A percentile compares a stretch with the other conserved stretches of the same genome.
Conservation (phyloP, 148 eudicot genomes). For the Pharnaceum exiguum region DNA sequence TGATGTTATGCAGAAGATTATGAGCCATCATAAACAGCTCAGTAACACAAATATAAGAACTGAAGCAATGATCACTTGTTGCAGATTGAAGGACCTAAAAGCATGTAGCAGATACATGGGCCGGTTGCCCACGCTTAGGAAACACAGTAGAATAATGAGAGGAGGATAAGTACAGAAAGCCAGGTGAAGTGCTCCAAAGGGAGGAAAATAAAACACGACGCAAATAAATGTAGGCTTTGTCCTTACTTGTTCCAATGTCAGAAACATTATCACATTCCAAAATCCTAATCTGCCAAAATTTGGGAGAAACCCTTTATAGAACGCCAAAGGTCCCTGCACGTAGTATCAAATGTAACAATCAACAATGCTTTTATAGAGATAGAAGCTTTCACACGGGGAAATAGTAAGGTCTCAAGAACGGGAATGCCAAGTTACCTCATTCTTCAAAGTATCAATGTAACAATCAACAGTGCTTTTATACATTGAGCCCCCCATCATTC, state of each 20-base stretch:
- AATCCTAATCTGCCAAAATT: conserved; percentile 81
- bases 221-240: not conserved
- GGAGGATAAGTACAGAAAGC: not conserved
- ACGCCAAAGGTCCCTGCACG: conserved; percentile 78
- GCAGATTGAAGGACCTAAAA: too few species aligned
- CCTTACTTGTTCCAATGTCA: conserved; percentile 81
- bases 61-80: too few species aligned
- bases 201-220: not conserved
- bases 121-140: too few species aligned
- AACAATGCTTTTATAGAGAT: not conserved
- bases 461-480: conserved; percentile 71
- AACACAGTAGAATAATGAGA: too few species aligned
- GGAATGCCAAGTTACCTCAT: conserved; percentile 40
- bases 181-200: not conserved
- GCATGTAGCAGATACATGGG: too few species aligned
- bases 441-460: conserved; percentile 65
- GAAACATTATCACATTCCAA: conserved; percentile 85
- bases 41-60: too few species aligned
- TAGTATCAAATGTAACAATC: not conserved
- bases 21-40: too few species aligned
- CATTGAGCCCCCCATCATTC: conserved; percentile 88
- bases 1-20: too few species aligned
- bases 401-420: not conserved
- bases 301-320: conserved; percentile 84
- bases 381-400: not conserved